A percentile compares a stretch with the other conserved stretches of the same genome.
phyloP scores from a whole-genome alignment of 176 grass and related monocot species.

The Saccharum officinarum region DNA sequence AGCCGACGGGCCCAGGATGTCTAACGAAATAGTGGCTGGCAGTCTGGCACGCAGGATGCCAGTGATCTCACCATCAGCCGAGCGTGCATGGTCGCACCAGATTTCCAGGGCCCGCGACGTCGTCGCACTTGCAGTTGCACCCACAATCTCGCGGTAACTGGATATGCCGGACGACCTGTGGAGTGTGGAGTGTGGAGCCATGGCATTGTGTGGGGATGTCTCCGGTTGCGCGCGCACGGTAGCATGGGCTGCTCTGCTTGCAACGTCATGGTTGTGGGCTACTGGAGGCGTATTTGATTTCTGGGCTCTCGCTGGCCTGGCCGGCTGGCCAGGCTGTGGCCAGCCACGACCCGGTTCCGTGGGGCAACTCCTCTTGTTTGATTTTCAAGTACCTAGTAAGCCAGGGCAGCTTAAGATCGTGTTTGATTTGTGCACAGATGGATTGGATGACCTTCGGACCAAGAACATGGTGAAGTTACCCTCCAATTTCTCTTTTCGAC shows the following conservation, averaged over 20 bases:
- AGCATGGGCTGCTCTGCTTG: background rate
- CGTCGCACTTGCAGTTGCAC: background rate
- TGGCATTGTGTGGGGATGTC: background rate
- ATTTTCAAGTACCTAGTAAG: too few species aligned
- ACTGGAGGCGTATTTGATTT: too few species aligned
- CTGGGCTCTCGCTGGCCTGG: too few species aligned
- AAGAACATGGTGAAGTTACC: too few species aligned
- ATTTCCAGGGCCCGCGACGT: conserved; percentile 6
- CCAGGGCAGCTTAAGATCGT: too few species aligned
- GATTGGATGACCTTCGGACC: too few species aligned
- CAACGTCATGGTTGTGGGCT: background rate
- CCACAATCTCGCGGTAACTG: background rate
- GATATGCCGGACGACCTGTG: background rate
- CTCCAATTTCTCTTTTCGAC: too few species aligned
- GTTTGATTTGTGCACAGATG: too few species aligned
- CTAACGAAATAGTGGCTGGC: background rate
- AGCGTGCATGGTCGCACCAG: conserved; percentile 13
- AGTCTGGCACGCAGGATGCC: background rate
- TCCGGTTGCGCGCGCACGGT: background rate
- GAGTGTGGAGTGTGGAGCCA: conserved; percentile 22
- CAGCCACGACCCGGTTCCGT: too few species aligned
- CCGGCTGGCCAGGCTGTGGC: too few species aligned
- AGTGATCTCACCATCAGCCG: background rate
- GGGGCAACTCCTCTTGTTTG: too few species aligned
- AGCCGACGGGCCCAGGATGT: background rate